phyloP scores from a whole-genome alignment of 192 early-diverging fungal genomes.

The Dissophora ornata region DNA sequence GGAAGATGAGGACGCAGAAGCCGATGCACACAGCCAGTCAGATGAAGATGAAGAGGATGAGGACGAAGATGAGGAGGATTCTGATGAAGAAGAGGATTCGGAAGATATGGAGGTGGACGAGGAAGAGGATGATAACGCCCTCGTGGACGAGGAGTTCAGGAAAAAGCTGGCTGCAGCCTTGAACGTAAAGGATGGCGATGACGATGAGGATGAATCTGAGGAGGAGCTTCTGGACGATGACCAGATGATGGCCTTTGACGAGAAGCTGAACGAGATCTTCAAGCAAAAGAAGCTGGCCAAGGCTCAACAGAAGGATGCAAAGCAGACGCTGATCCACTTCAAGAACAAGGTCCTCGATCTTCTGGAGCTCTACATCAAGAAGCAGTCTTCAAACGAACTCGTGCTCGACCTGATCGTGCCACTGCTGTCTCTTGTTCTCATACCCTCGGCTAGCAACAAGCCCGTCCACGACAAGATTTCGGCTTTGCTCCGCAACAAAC shows the following conservation, averaged over 20 bases:
- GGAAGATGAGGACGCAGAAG: conserved; percentile 64
- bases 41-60: conserved; percentile 58
- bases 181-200: conserved; percentile 64
- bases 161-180: conserved; percentile 78
- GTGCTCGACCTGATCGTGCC: conserved; percentile 77
- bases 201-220: conserved; percentile 70
- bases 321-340: conserved; percentile 87
- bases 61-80: conserved; percentile 57
- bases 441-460: conserved; percentile 64
- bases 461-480: conserved; percentile 78
- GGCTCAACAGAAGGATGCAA: conserved; percentile 81
- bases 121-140: conserved; percentile 62
- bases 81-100: conserved; percentile 58
- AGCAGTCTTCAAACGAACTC: conserved; percentile 74
- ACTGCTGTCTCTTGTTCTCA: conserved; percentile 72
- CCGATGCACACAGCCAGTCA: conserved; percentile 56
- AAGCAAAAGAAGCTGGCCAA: conserved; percentile 83
- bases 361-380: conserved; percentile 79
- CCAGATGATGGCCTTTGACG: conserved; percentile 91
- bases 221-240: conserved; percentile 79
- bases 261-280: conserved; percentile 95
- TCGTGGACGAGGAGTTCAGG: conserved; percentile 82
- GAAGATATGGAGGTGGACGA: conserved; percentile 60
- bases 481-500: conserved; percentile 68
- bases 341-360: conserved; percentile 91